Evolutionary conservation across 139 green algal genomes (phyloP), one percentile per base, ranked within the genome.

Genomic region (Coelastrella sp.): DNA sequence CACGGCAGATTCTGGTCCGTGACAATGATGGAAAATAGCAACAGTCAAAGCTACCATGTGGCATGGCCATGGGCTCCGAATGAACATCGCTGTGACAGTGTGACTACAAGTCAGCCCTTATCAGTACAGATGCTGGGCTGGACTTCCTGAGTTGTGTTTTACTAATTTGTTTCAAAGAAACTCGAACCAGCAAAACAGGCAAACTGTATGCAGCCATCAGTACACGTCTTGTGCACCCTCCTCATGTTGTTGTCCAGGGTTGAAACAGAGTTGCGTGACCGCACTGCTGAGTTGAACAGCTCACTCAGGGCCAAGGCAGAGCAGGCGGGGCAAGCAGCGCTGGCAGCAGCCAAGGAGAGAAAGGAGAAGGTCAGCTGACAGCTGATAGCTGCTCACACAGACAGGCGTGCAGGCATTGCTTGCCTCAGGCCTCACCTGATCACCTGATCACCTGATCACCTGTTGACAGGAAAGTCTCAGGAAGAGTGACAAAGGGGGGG

Each of bases 321-420:
- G 25, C 25, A 87, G 61, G 82, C 82, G 27, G 82, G n/a, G 19
- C 63, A 76, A 22, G 82, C 82, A 78, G 24, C 17, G 11, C 60
- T 68, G 5, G 82, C 82, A 78, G 82, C 82, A 20, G 82, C 82
- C 27, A 49, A 63, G 7, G 90, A 93, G 35, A 84, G 90, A 75
- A 91, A 93, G 72, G 86, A 93, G 5, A 93, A 91, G 90, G 90
- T 93, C 57, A 10, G 84, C 0, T 70, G 5, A 17, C n/a, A 7
- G 7, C n/a, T 49, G 79, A 14, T 70, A 70, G 63, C 12, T 22
- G 6, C 63, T 22, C 12, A 70, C 12, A 70, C 63, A 70, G 15
- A 17, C 15, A 70, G 63, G 12, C 5, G 35, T 22, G 63, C 63
- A 7, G 63, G 12, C 12, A 70, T 22, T 70, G 63, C 63, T 22